Evolutionary conservation across 805 yeast species (phyloP), one percentile per base, ranked within the genome.

Genomic region (Priceomyces castillae): DNA sequence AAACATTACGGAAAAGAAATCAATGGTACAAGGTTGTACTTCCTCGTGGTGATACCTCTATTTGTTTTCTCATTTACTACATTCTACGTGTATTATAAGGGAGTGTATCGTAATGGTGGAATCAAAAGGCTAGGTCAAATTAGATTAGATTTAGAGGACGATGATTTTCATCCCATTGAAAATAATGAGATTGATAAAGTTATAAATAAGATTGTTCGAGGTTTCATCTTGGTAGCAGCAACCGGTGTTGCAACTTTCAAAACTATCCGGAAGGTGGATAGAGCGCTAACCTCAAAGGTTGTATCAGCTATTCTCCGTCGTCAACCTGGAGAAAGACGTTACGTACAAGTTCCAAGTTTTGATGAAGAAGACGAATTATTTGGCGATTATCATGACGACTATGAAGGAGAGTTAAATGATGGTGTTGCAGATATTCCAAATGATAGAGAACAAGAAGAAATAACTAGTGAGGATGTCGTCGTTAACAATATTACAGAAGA

Each of bases 81-180:
- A 2, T 82, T 81, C 77, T 78, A 87, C 58, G 81, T 89, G 17
- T 90, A 86, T 61, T 89, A 86, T 48, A 78, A 83, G 56, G 95
- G 95, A 41, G 80, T 87, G 47, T 80, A 87, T 46, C 72, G 90
- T 52, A 84, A 84, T 58, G 90, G 90, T 18, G 90, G 90, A 0
- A 80, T 84, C 59, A 65, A 78, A 26, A 73, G 86, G 53, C 82
- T 88, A 61, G 97, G 97, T 14, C 95, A 86, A 61, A 90, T 90
- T 46, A 73, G 95, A 50, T 73, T 90, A 37, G 95, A 89, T 39
- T 89, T 82, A 28, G 89, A 82, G 23, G 73, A 67, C 19, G 85
- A 79, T 40, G 76, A 65, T 46, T 71, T 76, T 50, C 63, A 67
- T n/a, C 75, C 74, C 3, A 76, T 84, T 38, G 90, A 84, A 57